Conservation (phyloP, 257 asterid genomes). For the Solanum lycopersicoides region DNA sequence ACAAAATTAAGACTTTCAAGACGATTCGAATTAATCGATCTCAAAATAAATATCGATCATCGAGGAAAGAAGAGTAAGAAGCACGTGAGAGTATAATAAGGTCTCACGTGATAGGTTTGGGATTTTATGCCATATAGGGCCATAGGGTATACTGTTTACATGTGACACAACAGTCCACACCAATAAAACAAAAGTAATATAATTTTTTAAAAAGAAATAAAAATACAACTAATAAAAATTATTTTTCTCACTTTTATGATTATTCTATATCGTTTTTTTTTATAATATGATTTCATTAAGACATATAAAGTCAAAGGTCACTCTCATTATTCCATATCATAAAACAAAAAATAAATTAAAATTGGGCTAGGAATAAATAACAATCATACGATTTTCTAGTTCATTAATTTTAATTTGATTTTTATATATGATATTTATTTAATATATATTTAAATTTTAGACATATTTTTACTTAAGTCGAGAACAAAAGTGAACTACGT, state of each 20-base stretch:
- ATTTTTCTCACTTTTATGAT: not conserved
- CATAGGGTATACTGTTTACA: not conserved
- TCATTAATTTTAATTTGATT: not conserved
- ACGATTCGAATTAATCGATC: rapidly evolving
- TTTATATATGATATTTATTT: too few species aligned
- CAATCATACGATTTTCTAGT: not conserved
- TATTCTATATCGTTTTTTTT: not conserved
- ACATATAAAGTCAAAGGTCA: not conserved
- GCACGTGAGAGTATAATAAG: not conserved
- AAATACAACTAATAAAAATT: not conserved
- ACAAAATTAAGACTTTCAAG: not conserved
- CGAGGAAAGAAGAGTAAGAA: not conserved
- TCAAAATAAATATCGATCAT: not conserved
- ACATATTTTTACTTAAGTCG: too few species aligned
- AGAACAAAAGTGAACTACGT: not conserved
- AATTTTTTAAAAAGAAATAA: not conserved
- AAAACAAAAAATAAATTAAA: not conserved
- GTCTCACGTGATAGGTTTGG: not conserved
- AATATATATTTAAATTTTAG: too few species aligned
- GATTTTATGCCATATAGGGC: not conserved
- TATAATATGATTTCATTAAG: not conserved
- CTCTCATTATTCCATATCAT: not conserved
- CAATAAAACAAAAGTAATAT: not conserved
- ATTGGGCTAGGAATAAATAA: not conserved
- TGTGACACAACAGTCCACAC: not conserved